These are phyloP conservation scores for Cynanchum wilfordii DNA, from an alignment of 257 asterid genomes.

Conservation along the genomic window DNA sequence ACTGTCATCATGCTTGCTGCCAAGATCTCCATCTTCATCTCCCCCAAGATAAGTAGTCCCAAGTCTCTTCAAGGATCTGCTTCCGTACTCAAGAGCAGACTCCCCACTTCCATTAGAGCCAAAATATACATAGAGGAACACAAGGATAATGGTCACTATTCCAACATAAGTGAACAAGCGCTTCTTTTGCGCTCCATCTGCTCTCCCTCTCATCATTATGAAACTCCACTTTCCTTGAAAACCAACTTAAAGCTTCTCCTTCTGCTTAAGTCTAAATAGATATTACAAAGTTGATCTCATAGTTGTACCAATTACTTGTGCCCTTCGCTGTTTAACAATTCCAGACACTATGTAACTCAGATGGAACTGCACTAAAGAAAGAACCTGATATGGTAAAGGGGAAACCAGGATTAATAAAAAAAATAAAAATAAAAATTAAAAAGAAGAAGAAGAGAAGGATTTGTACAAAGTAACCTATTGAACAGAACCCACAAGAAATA, in stretches of 20 bases:
- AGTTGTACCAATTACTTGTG: constrained; percentile 12
- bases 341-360: not conserved
- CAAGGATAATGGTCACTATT: constrained; percentile 42
- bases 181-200: constrained; percentile 70
- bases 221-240: constrained; percentile 22
- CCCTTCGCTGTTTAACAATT: constrained; percentile 15
- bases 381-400: not conserved
- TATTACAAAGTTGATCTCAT: constrained; percentile 21
- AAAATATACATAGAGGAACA: constrained; percentile 57
- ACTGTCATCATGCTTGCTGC: constrained; percentile 45
- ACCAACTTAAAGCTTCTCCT: constrained; percentile 24
- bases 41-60: constrained; percentile 87
- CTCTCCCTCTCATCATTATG: constrained; percentile 65
- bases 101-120: constrained; percentile 77
- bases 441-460: not conserved
- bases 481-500: not conserved
- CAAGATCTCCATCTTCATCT: constrained; percentile 72
- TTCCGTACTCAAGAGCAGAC: constrained; percentile 85
- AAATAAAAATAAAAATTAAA: too few relatives aligned
- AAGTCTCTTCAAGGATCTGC: constrained; percentile 76
- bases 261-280: constrained; percentile 22
- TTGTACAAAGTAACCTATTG: not conserved
- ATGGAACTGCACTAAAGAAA: not conserved
- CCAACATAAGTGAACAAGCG: constrained; percentile 54
- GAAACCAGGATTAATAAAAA: not conserved